Base-by-base conservation (phyloP, 73 alveolate species). In the Blepharisma stoltei region DNA sequence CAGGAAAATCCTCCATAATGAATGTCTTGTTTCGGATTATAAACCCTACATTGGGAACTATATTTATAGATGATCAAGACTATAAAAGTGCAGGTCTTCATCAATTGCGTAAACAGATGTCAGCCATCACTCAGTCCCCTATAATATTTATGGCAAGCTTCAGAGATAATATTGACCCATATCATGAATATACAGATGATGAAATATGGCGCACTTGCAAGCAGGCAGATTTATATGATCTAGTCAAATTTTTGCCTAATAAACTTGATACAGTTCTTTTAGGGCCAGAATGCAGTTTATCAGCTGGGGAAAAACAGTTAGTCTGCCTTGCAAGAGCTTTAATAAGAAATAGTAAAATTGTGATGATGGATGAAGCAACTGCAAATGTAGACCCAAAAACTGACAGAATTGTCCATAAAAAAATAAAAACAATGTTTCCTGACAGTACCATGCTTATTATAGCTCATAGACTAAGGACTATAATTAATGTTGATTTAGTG, bases 131-230 rank as follows among this genome's bases (percentile, higher is more conserved):
- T 9, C 92, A 93, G 78, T 96, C 91, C 50, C 98, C 98, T 6
- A 70, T 88, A 4, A 66, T 93, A 78, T 93, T 90, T 80, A 89
- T 90, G 67, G 71, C 93, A 52, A 75, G 97, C 54, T 89, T 94
- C 9, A 82, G 82, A 68, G 96, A 91, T 67, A 95, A 95, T 88
- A 48, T 95, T 1, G 91, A 83, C 70, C 97, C 98, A 18, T 80
- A 89, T 21, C 87, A 88, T 8, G 85, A 88, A 55, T 93, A 94
- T 54, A 76, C 89, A 65, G 88, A 90, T 25, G 92, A 80, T 37
- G 96, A 93, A 71, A 84, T 90, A 67, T 78, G 77, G 9, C 71
- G 83, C 7, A 95, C 93, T 0, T 21, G 76, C 27, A 69, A 79
- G 52, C 32, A 90, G 18, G 88, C 81, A 71, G 55, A 82, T 41